Percentiles rank a stretch among this genome's conserved stretches.
These are phyloP conservation scores for Simplicillium aogashimaense DNA, from an alignment of 2,329 filamentous ascomycete species.

Conservation along the genomic window DNA sequence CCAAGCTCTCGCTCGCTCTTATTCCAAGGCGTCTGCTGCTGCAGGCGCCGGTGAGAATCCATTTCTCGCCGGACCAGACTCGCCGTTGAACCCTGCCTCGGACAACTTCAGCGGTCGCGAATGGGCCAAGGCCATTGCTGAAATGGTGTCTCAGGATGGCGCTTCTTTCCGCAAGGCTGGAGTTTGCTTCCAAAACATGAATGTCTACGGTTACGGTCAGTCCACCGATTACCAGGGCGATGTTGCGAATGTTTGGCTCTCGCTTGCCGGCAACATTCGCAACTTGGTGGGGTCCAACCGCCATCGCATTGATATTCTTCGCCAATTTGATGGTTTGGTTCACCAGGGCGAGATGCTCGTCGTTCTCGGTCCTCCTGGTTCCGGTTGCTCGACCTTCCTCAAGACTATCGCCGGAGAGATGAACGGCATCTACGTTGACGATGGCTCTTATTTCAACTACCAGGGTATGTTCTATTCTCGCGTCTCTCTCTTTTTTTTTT, in stretches of 20 bases:
- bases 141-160: slow-evolving; percentile 36
- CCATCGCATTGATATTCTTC: slow-evolving; percentile 54
- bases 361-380: slow-evolving; percentile 57
- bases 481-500: background rate
- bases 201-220: slow-evolving; percentile 57
- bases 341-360: slow-evolving; percentile 62
- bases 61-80: slow-evolving; percentile 33
- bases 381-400: slow-evolving; percentile 69
- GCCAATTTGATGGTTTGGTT: slow-evolving; percentile 54
- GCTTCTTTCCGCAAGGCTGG: slow-evolving; percentile 48
- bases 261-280: slow-evolving; percentile 28
- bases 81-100: slow-evolving; percentile 36
- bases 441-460: slow-evolving; percentile 66
- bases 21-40: slow-evolving; percentile 32
- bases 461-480: slow-evolving; percentile 38
- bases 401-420: slow-evolving; percentile 75
- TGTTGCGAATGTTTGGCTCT: slow-evolving; percentile 48
- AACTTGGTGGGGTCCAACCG: slow-evolving; percentile 41
- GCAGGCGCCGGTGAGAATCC: slow-evolving; percentile 28
- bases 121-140: slow-evolving; percentile 47
- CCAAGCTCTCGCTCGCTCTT: slow-evolving; percentile 39
- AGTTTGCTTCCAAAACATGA: slow-evolving; percentile 53
- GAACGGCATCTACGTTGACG: slow-evolving; percentile 62
- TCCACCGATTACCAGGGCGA: slow-evolving; percentile 60
- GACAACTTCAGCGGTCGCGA: slow-evolving; percentile 37